Evolutionary conservation across 179 eudicot genomes (phyloP), one percentile per base, ranked within the genome.

Genomic region (Drosera spatulata): DNA sequence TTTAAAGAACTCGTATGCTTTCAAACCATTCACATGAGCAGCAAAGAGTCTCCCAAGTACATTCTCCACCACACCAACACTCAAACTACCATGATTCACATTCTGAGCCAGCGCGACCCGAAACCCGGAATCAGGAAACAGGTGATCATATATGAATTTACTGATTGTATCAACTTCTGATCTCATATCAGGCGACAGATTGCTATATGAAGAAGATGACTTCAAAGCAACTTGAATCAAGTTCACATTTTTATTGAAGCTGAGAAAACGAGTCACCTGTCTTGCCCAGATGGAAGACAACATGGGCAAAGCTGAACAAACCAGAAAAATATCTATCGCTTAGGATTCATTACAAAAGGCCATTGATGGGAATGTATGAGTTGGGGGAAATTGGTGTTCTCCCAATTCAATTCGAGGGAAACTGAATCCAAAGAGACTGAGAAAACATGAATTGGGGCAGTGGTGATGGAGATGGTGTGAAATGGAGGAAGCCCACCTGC

Each of bases 1-100:
- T 49, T 74, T 82, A 74, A 85, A 88, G 71, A 91, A 82, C 48
- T 91, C 91, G 7, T 66, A 80, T 49, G 98, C 98, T 78, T 91
- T 91, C 39, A 91, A 77, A 60, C 98, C 98, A 72, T 88, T 83
- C 56, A 87, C 64, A 66, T 88, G 94, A 2, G 87, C 70, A 4
- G 76, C 76, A 69, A 91, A 91, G 40, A 88, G 71, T 51, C 79
- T 66, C 45, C 98, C 98, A 37, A 91, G 88, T 39, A 91, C 81
- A 46, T 82, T 69, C 78, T 85, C 88, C 41, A 88, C 83, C 49
- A 84, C 71, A 3, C 70, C 14, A 55, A 75, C 60, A 9, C 96
- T 81, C 53, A 91, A 70, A 3, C 56, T 51, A 47, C 79, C 61
- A 39, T 78, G 63, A 4, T 75, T 68, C 66, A 83, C 69, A 59